Percentiles rank a stretch among this genome's conserved stretches.
These are phyloP conservation scores for Pneumocystis oryctolagi DNA, from an alignment of 1,139 yeast species.

Conservation along the genomic window DNA sequence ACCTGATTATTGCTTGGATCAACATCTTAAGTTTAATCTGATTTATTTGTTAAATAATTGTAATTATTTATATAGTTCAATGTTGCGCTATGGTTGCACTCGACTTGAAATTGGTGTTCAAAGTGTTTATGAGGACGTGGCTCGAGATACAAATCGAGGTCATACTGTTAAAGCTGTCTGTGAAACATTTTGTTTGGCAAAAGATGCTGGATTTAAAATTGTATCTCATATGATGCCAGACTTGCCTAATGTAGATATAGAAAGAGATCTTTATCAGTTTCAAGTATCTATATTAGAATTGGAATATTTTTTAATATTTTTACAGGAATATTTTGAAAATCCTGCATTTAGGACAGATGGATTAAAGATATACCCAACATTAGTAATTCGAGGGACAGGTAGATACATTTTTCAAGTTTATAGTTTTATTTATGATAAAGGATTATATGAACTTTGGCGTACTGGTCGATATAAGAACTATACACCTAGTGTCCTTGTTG, in stretches of 20 bases:
- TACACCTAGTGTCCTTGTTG: constrained; percentile 86
- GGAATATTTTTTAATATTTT: background rate
- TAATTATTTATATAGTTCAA: constrained; percentile 40
- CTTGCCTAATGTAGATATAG: constrained; percentile 96
- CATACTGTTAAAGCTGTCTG: constrained; percentile 94
- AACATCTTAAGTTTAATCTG: constrained; percentile 39
- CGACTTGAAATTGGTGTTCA: constrained; percentile 95
- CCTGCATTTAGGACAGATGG: constrained; percentile 98
- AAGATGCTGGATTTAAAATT: constrained; percentile 95
- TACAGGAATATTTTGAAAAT: constrained; percentile 73
- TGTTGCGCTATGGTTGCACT: constrained; percentile 93
- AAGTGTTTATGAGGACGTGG: constrained; percentile 93
- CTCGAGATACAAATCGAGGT: constrained; percentile 95
- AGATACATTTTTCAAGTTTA: background rate
- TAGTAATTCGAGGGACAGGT: constrained; percentile 96
- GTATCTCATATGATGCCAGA: constrained; percentile 99
- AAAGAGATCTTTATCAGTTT: constrained; percentile 89
- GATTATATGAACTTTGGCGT: constrained; percentile 85
- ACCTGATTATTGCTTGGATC: constrained; percentile 95
- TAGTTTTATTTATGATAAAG: background rate
- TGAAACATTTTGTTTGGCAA: constrained; percentile 87
- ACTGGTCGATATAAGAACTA: constrained; percentile 87
- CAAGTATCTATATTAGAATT: constrained; percentile 21
- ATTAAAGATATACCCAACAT: constrained; percentile 81
- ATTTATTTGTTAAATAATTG: background rate